phyloP scores from a whole-genome alignment of 2,329 filamentous ascomycete species.

The Pyrenophora tritici-repentis region DNA sequence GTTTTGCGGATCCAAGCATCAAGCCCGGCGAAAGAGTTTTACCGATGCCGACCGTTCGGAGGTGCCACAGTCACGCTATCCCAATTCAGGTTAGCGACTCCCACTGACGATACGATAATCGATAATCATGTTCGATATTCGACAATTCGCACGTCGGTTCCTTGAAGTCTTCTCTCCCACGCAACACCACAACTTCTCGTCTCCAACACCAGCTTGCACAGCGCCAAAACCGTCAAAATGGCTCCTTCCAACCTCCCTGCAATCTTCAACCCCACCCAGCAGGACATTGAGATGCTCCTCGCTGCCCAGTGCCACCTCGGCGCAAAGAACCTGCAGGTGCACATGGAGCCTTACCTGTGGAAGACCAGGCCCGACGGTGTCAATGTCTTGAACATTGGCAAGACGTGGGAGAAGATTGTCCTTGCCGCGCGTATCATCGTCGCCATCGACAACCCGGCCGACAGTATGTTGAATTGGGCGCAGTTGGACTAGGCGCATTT shows the following conservation, averaged over 20 bases:
- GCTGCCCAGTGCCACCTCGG: slow-evolving; percentile 95
- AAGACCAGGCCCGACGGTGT: slow-evolving; percentile 98
- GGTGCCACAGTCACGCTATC: too few species aligned
- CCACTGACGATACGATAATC: slow-evolving; percentile 7
- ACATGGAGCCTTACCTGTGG: slow-evolving; percentile 99
- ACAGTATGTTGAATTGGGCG: slow-evolving; percentile 65
- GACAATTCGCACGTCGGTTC: too few species aligned
- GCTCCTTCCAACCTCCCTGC: slow-evolving; percentile 92
- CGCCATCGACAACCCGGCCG: slow-evolving; percentile 98
- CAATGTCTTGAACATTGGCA: slow-evolving; percentile 99
- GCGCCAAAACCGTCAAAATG: slow-evolving; percentile 68
- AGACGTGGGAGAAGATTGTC: slow-evolving; percentile 99
- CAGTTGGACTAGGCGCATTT: slow-evolving; percentile 5
- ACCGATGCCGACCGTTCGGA: slow-evolving; percentile 6
- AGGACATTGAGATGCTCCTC: slow-evolving; percentile 99
- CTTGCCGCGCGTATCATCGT: slow-evolving; percentile 98
- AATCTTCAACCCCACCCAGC: slow-evolving; percentile 93
- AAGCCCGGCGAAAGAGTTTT: slow-evolving; percentile 6
- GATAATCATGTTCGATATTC: too few species aligned
- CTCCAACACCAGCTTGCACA: slow-evolving; percentile 30
- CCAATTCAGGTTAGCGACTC: slow-evolving; percentile 12
- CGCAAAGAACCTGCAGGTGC: slow-evolving; percentile 98
- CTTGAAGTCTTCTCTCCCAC: slow-evolving; percentile 25
- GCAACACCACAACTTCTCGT: slow-evolving; percentile 29
- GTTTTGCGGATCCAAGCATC: slow-evolving; percentile 16